phyloP scores from a whole-genome alignment of 176 grass and related monocot genomes.

The Carex littledalei region DNA sequence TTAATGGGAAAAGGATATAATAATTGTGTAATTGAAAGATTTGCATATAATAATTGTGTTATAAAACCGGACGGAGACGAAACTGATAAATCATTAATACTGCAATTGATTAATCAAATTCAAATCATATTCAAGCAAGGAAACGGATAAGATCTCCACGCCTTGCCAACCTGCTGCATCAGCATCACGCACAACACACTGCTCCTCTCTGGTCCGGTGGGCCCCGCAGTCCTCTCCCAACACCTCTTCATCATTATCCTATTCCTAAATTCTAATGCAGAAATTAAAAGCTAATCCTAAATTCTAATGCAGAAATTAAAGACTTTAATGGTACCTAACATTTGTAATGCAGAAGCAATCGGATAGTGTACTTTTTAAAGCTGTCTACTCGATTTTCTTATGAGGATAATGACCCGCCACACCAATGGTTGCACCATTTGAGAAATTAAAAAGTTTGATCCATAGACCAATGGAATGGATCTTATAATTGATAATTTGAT shows the following conservation, averaged over 20 bases:
- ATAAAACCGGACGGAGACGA: neutral
- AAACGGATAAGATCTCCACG: slow-evolving; percentile 18
- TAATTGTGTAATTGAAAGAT: neutral
- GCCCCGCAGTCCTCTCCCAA: neutral
- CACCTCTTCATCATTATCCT: slow-evolving; percentile 1
- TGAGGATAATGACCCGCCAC: neutral
- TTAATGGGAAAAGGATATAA: neutral
- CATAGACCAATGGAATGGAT: neutral
- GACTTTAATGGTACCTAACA: neutral
- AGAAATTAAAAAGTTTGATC: neutral
- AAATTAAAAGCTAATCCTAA: neutral
- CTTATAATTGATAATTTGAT: neutral
- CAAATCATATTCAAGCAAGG: neutral
- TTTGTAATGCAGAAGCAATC: neutral
- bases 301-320: neutral
- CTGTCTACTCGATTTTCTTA: neutral
- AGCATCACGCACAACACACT: neutral
- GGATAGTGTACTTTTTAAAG: neutral
- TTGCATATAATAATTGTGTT: neutral
- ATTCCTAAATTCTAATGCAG: neutral
- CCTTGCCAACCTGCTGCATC: neutral
- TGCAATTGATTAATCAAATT: neutral
- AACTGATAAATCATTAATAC: neutral
- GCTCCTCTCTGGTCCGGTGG: neutral
- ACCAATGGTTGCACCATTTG: neutral